Base-by-base conservation (phyloP, 257 asterid genomes). In the Ocimum tenuiflorum region DNA sequence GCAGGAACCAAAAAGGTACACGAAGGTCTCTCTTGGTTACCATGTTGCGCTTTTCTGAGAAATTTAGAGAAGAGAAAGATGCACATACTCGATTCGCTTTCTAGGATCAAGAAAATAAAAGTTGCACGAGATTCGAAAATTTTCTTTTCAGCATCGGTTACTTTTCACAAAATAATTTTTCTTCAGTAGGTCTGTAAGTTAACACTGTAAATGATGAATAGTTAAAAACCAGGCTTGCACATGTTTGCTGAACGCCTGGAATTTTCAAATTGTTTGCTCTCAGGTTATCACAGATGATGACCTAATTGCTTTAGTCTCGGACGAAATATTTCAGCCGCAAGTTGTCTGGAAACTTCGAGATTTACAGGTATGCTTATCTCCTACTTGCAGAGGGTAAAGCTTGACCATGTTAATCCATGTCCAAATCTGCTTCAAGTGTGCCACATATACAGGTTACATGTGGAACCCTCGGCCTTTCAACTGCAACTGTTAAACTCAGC, bases 391-490 rank as follows among this genome's bases (percentile, higher is more conserved):
- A 24, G 14, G 23, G 58, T 43, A 18, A 50, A 23, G 29, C 22
- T 72, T 17, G 23, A 49, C 61, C n/a, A 3, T 60, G 14, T 39
- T 47, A 39, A 48, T 15, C 10, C 7, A 27, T 31, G 36, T 31
- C 36, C 36, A 7, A 5, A 31, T 31, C 36, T 31, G 36, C 36
- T 31, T 7, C 36, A 31, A 2, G 6, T 49, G 53, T 27, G 19
- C 38, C 29, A 7, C 27, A 24, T 19, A 45, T 70, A 14, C 83
- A 89, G 95, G 94, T 91, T 62, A 82, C 95, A 6, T 84, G 95
- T 73, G 97, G 97, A 59, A 82, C 72, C 59, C 95, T 91, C 49
- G 91, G 94, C 73, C 96, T 88, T 60, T 84, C 97, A 57, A 88
- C 97, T 36, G 96, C 95, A 14, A 88, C 95, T 0, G 91, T 88